These are phyloP conservation scores for Coprinellus aureogranulatus DNA, from an alignment of 768 basidiomycete species.

Conservation along the genomic window DNA sequence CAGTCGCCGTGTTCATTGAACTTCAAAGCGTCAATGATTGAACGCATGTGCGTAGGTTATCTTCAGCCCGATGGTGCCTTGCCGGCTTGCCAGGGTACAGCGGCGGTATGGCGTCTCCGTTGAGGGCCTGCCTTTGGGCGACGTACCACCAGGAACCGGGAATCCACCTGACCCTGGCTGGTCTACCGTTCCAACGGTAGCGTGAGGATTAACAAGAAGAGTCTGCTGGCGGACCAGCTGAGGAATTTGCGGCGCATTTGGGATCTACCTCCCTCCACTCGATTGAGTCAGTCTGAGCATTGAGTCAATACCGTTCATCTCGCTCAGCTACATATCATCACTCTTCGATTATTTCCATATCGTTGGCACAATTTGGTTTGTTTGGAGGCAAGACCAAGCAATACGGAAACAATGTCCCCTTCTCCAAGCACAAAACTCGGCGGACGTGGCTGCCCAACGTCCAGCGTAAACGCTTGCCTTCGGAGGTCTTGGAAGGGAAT, in stretches of 20 bases:
- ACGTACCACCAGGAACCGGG: slow-evolving; percentile 9
- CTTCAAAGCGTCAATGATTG: neutral
- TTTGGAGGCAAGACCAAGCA: slow-evolving; percentile 80
- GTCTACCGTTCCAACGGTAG: slow-evolving; percentile 67
- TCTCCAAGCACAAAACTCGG: slow-evolving; percentile 85
- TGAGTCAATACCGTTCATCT: no score
- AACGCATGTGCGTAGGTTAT: slow-evolving; percentile 50
- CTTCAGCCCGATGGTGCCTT: slow-evolving; percentile 63
- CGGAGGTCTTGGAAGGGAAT: slow-evolving; percentile 56
- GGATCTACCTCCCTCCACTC: neutral
- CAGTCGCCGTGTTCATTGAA: slow-evolving; percentile 1
- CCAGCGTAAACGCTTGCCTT: slow-evolving; percentile 70
- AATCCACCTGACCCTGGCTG: slow-evolving; percentile 50
- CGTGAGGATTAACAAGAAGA: slow-evolving; percentile 64
- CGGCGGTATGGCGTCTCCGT: slow-evolving; percentile 59
- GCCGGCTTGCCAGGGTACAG: slow-evolving; percentile 65
- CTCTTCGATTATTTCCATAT: no score
- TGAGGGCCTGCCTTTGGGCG: slow-evolving; percentile 55
- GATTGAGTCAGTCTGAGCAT: no score
- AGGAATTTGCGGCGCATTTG: neutral
- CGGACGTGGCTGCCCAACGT: slow-evolving; percentile 88
- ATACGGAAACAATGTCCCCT: slow-evolving; percentile 86
- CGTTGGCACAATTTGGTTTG: slow-evolving; percentile 71
- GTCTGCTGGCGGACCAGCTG: slow-evolving; percentile 7
- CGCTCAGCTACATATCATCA: no score